Evolutionary conservation across 306 rosid species (phyloP).

Genomic region (Cajanus cajan): DNA sequence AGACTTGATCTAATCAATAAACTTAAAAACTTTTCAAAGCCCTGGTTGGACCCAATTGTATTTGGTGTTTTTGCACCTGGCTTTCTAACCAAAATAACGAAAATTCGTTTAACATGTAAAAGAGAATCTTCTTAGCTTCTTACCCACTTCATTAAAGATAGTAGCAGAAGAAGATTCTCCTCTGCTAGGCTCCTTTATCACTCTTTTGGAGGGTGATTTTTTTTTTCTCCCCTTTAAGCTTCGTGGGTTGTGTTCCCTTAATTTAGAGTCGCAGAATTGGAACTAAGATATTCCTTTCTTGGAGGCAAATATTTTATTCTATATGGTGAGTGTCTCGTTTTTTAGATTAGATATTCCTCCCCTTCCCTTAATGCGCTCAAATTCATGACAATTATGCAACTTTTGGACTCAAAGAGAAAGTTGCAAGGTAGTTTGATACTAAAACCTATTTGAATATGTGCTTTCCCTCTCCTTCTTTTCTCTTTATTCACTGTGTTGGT

Average conservation of each 20-base stretch:
- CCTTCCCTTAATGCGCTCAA: slow-evolving; percentile 68
- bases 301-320: slow-evolving; percentile 62
- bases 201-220: slow-evolving; percentile 45
- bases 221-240: slow-evolving; percentile 55
- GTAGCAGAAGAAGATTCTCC: slow-evolving; percentile 81
- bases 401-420: slow-evolving; percentile 67
- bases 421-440: slow-evolving; percentile 76
- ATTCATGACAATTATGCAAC: slow-evolving; percentile 70
- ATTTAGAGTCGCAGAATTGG: slow-evolving; percentile 90
- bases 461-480: slow-evolving; percentile 40
- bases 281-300: slow-evolving; percentile 95
- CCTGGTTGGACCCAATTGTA: slow-evolving; percentile 25
- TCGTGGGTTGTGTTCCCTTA: slow-evolving; percentile 77
- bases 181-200: slow-evolving; percentile 56
- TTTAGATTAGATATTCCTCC: slow-evolving; percentile 71
- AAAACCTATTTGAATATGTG: slow-evolving; percentile 87
- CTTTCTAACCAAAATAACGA: slow-evolving; percentile 17
- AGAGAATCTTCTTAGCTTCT: slow-evolving; percentile 99
- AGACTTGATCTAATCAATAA: slow-evolving; percentile 13
- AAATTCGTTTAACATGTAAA: slow-evolving; percentile 34
- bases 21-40: background rate
- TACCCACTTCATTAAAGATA: slow-evolving; percentile 88
- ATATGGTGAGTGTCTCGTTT: slow-evolving; percentile 63
- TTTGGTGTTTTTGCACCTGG: slow-evolving; percentile 31
- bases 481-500: slow-evolving; percentile 50